Evolutionary conservation across 345 rosid species (phyloP), one percentile per base, ranked within the genome.

Genomic region (Mallotus nudiflorus): DNA sequence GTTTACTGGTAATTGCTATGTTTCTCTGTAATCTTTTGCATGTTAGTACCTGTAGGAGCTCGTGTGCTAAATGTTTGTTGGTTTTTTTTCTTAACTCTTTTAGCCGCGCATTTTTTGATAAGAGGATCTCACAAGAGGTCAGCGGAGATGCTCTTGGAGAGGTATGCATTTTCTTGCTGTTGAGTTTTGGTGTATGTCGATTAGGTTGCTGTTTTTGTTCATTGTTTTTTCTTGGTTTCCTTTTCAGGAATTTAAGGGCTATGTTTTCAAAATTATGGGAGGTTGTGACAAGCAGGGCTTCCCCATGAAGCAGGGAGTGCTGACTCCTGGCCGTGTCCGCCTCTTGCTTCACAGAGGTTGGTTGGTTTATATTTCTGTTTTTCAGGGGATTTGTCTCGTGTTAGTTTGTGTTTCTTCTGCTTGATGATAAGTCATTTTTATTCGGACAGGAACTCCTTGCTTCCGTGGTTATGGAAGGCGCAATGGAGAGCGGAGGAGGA

Each of bases 211-310:
- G 4, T 51, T n/a, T 4, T n/a, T 19, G 29, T 65, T 8, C 42
- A 52, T 37, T 49, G 4, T 20, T 29, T 4, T 25, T 25, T 20
- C 8, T 56, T 4, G 3, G 5, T 13, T 16, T 52, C 12, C 11
- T n/a, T 16, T 31, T 55, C 76, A 88, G 98, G 95, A 93, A 70
- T 90, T 93, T 71, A 92, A 85, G 73, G 98, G 98, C 0, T 93
- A 93, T 39, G 84, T 93, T 3, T 93, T 90, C 79, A 90, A 90
- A 84, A 92, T 87, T 71, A 92, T 75, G 98, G 98, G 95, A 68
- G 98, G 98, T 42, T 92, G 97, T 28, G 97, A 90, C 95, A 92
- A 90, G 82, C 98, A 92, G 64, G 97, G 98, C 19, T 90, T 92
- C 65, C 95, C 98, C 31, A 92, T 89, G 98, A 90, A 92, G 81